Evolutionary conservation across 768 basidiomycete species (phyloP), one percentile per base, ranked within the genome.

Genomic region (Lactarius deliciosus): DNA sequence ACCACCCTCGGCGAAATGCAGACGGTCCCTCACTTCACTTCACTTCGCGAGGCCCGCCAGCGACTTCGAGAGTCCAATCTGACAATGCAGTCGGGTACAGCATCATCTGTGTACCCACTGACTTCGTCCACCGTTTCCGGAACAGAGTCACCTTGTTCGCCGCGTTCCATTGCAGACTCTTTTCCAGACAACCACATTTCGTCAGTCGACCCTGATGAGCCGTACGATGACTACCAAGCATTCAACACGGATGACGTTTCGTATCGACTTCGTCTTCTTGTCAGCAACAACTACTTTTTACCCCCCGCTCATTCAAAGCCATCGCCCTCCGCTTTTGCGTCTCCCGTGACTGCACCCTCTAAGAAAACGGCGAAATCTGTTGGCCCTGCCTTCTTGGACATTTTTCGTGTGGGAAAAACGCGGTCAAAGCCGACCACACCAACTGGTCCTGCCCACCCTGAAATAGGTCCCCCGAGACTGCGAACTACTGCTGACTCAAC

Each of bases 271-370:
- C 88, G 87, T 47, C 82, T 94, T 61, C 84, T 94, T 47, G 88
- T 94, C 62, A 90, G 89, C 75, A 94, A 94, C 76, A 93, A 82
- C 73, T 94, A 94, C 74, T 94, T 91, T 73, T 85, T 94, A 43
- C 92, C 92, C 4, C 93, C 92, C 11, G 92, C 92, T 0, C 92
- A 94, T 72, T 82, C 86, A 50, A 94, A 94, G 73, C 92, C 92
- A 2, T 85, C 84, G 11, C 83, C 86, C 2, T 81, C 87, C 32
- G 85, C 89, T 60, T 84, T 92, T 66, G 82, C 84, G 20, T 76
- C 82, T 2, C 75, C 80, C 2, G 68, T 69, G 38, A 59, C 68
- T 15, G 57, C 77, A 40, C 66, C 78, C 36, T 78, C 81, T 65
- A 90, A 85, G 75, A 81, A 80, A 57, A 72, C 79, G 1, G 69